A percentile compares a stretch with the other conserved stretches of the same genome.
Evolutionary conservation across 306 rosid species (phyloP).

Genomic region (Chamaecrista fasciculata): DNA sequence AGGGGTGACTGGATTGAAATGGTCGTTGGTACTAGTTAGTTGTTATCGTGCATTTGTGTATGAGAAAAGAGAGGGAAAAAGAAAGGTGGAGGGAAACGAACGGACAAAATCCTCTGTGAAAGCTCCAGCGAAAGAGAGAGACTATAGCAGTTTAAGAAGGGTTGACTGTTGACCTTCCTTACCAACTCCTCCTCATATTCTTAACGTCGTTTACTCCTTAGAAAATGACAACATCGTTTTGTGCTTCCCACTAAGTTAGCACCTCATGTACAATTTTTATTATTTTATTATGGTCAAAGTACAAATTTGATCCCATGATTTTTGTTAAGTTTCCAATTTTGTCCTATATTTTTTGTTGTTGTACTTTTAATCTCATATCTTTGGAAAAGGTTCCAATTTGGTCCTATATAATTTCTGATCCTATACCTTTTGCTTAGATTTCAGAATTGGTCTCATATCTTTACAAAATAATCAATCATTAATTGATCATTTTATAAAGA

Average conservation of each 20-base stretch:
- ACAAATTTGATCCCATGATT: no score
- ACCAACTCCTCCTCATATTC: neutral
- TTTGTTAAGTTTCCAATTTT: no score
- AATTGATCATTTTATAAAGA: no score
- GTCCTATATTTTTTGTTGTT: no score
- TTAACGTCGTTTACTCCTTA: neutral
- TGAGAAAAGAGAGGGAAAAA: slow-evolving; percentile 10
- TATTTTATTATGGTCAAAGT: no score
- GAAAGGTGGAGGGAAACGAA: slow-evolving; percentile 29
- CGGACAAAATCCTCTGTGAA: slow-evolving; percentile 30
- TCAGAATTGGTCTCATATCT: no score
- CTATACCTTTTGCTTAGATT: no score
- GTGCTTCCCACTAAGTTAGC: slow-evolving; percentile 16
- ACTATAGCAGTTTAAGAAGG: neutral
- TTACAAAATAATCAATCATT: no score
- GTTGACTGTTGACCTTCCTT: slow-evolving; percentile 21
- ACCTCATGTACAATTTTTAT: no score
- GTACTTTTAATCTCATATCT: no score
- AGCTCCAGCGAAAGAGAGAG: neutral
- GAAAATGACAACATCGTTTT: neutral
- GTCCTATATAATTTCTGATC: no score
- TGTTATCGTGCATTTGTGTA: neutral
- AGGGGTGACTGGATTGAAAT: slow-evolving; percentile 37
- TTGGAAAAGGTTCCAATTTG: no score
- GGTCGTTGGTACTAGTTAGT: slow-evolving; percentile 35